A percentile compares a stretch with the other conserved stretches of the same genome.
phyloP scores from a whole-genome alignment of 1,284 basidiomycete genomes.

The Phlebopus sp. region DNA sequence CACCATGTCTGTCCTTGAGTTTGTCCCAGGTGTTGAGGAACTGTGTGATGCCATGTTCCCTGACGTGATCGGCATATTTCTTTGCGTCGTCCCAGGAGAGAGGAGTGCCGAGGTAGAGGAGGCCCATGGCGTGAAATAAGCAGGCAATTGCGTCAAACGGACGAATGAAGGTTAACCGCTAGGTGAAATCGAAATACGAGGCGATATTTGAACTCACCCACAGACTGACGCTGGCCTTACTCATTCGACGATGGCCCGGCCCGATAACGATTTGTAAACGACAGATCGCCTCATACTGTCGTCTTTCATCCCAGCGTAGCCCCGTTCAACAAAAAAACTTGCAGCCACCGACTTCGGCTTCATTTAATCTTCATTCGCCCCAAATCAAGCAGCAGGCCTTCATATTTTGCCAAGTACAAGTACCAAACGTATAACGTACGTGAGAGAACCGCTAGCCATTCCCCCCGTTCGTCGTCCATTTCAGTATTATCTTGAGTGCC shows the following conservation, averaged over 20 bases:
- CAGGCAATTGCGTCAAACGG: slow-evolving; percentile 14
- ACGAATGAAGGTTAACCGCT: too few relatives aligned
- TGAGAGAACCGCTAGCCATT: slow-evolving; percentile 60
- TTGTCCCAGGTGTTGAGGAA: slow-evolving; percentile 92
- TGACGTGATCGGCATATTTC: slow-evolving; percentile 86
- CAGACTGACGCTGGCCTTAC: background rate
- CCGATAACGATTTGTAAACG: slow-evolving; percentile 7
- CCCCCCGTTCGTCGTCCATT: slow-evolving; percentile 78
- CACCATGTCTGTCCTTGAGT: slow-evolving; percentile 89
- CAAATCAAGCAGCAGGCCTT: too few relatives aligned
- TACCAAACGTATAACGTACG: too few relatives aligned
- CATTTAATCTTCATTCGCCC: too few relatives aligned
- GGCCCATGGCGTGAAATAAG: slow-evolving; percentile 66
- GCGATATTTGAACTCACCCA: too few relatives aligned
- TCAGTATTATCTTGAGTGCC: slow-evolving; percentile 82
- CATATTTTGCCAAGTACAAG: too few relatives aligned
- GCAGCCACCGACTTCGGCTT: too few relatives aligned
- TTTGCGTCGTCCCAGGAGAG: slow-evolving; percentile 91
- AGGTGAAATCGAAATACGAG: too few relatives aligned
- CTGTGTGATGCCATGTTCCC: slow-evolving; percentile 92
- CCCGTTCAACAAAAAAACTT: too few relatives aligned
- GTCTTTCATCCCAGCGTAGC: too few relatives aligned
- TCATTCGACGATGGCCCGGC: background rate
- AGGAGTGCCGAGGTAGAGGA: slow-evolving; percentile 93
- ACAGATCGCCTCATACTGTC: background rate